phyloP scores from a whole-genome alignment of 1,284 basidiomycete genomes.

The Phylloboletellus chloephorus region DNA sequence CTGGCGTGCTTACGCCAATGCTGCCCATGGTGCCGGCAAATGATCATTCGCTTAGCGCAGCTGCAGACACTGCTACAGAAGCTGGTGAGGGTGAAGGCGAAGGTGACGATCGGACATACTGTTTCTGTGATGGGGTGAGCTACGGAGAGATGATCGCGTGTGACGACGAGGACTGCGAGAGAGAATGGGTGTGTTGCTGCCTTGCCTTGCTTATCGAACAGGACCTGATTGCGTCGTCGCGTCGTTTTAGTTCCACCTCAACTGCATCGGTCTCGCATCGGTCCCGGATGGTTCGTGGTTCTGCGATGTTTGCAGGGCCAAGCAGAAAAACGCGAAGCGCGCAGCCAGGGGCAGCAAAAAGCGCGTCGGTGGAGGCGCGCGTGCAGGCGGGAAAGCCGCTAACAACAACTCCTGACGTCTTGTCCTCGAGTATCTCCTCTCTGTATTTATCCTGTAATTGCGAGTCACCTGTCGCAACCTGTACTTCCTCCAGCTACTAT shows the following conservation, averaged over 20 bases:
- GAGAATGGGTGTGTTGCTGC: slow-evolving; percentile 80
- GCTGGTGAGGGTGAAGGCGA: slow-evolving; percentile 44
- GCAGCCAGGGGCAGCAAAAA: slow-evolving; percentile 32
- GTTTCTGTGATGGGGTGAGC: slow-evolving; percentile 81
- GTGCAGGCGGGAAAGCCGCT: slow-evolving; percentile 28
- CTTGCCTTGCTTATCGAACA: slow-evolving; percentile 7
- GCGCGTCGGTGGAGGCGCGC: slow-evolving; percentile 33
- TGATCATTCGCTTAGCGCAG: slow-evolving; percentile 27
- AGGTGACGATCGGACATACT: slow-evolving; percentile 75
- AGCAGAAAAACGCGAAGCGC: slow-evolving; percentile 38
- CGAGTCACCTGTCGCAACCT: not conserved
- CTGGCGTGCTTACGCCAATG: slow-evolving; percentile 22
- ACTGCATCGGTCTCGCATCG: slow-evolving; percentile 68
- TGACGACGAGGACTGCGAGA: slow-evolving; percentile 82
- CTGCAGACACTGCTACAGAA: slow-evolving; percentile 34
- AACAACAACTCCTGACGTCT: slow-evolving; percentile 30
- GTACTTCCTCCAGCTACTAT: no score
- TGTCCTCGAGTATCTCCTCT: slow-evolving; percentile 3
- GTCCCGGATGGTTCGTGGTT: slow-evolving; percentile 80
- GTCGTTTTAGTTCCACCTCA: slow-evolving; percentile 73
- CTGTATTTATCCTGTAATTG: slow-evolving; percentile 27
- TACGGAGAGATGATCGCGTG: slow-evolving; percentile 98
- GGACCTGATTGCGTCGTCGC: slow-evolving; percentile 11
- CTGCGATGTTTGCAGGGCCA: slow-evolving; percentile 63
- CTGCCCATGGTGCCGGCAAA: slow-evolving; percentile 21